Base-by-base conservation (phyloP, 2,329 filamentous ascomycete species). In the Fusarium globosum region DNA sequence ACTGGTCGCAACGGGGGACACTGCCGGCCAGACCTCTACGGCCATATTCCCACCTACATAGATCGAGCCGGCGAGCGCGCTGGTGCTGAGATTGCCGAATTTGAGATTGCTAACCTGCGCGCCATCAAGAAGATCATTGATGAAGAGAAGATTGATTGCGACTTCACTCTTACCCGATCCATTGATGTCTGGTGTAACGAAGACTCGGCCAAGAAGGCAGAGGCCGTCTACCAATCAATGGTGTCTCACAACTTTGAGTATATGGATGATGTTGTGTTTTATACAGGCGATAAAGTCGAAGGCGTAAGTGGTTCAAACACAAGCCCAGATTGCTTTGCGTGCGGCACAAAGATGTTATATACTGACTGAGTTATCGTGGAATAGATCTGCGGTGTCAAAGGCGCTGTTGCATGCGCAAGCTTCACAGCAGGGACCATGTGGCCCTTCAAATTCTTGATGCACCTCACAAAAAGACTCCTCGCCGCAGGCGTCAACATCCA, bases 381-480 rank as follows among this genome's bases (percentile, higher is more conserved):
- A 49, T 12, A 61, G 59, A 61, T 61, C 23, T 61, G 59, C 12
- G 59, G 59, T 38, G 59, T 61, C 7, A 61, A 61, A 16, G 59
- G 49, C 15, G 59, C 59, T 45, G 49, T 61, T 38, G 59, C 59
- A 43, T 61, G 59, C 39, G 59, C 59, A 16, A 61, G 59, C 59
- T 61, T 61, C 0, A 61, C 59, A 7, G 59, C 59, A 1, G 59
- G 59, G 3, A 61, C 59, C 23, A 56, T 61, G 23, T 61, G 59
- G 59, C 59, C 59, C 9, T 61, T 36, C 39, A 61, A 56, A 38
- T 61, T 61, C 57, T 78, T 74, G 42, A 76, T 73, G 70, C 85
- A 88, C 4, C 80, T 80, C 23, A 80, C 78, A 26, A 85, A 77
- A 61, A 28, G 28, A 61, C 69, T 21, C 43, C 23, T 20, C 35